phyloP scores from a whole-genome alignment of 2,329 filamentous ascomycete species.

The Neonectria magnoliae region DNA sequence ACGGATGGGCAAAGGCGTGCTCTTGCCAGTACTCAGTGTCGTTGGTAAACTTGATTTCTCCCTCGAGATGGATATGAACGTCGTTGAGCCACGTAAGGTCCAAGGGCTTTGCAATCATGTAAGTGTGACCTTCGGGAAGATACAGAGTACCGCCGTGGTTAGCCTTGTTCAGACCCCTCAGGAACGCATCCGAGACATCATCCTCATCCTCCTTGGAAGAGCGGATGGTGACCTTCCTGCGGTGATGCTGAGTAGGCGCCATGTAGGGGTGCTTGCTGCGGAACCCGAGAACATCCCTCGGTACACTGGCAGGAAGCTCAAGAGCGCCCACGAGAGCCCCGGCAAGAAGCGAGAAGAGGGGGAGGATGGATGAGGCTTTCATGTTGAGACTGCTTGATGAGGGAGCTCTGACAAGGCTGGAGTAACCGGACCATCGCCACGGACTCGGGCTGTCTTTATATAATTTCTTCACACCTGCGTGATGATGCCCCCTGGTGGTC shows the following conservation, averaged over 20 bases:
- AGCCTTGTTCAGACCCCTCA: slow-evolving; percentile 36
- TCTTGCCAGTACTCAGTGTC: slow-evolving; percentile 38
- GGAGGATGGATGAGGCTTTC: slow-evolving; percentile 36
- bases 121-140: slow-evolving; percentile 35
- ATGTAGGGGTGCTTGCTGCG: slow-evolving; percentile 36
- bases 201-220: slow-evolving; percentile 33
- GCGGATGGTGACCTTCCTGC: slow-evolving; percentile 34
- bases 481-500: neutral
- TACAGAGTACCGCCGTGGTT: slow-evolving; percentile 38
- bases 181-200: slow-evolving; percentile 36
- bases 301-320: slow-evolving; percentile 39
- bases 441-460: neutral
- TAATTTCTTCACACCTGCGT: neutral
- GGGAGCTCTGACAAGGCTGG: neutral
- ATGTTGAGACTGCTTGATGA: slow-evolving; percentile 20
- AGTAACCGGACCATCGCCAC: neutral
- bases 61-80: slow-evolving; percentile 39
- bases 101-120: slow-evolving; percentile 38
- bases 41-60: slow-evolving; percentile 42
- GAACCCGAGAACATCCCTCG: slow-evolving; percentile 39
- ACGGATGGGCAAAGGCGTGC: slow-evolving; percentile 36
- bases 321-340: slow-evolving; percentile 31
- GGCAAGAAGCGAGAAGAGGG: slow-evolving; percentile 30
- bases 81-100: slow-evolving; percentile 38
- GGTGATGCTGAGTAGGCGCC: slow-evolving; percentile 20